phyloP scores from a whole-genome alignment of 805 yeast genomes.

The Schizosaccharomyces octosporus region DNA sequence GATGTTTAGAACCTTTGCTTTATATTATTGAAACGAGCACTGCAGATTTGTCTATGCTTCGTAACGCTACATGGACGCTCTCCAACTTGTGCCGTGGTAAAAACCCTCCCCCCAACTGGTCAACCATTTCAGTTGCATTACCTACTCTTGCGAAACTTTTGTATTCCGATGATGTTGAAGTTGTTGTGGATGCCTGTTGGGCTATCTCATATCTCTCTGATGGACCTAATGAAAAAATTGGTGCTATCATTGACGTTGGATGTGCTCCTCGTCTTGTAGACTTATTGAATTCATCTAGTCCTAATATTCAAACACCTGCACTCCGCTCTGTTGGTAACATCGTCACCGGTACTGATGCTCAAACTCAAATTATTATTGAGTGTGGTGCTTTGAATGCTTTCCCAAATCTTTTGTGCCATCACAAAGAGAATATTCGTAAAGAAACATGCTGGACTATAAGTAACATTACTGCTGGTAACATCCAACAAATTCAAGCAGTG shows the following conservation, averaged over 20 bases:
- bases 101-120: slow-evolving; percentile 91
- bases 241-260: slow-evolving; percentile 88
- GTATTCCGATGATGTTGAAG: slow-evolving; percentile 75
- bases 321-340: slow-evolving; percentile 92
- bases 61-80: slow-evolving; percentile 96
- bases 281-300: slow-evolving; percentile 50
- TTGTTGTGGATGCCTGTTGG: slow-evolving; percentile 95
- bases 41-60: slow-evolving; percentile 43
- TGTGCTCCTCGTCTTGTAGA: slow-evolving; percentile 87
- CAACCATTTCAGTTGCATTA: slow-evolving; percentile 55
- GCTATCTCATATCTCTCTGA: slow-evolving; percentile 86
- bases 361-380: slow-evolving; percentile 85
- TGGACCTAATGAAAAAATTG: slow-evolving; percentile 79
- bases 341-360: slow-evolving; percentile 88
- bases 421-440: slow-evolving; percentile 79
- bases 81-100: slow-evolving; percentile 92
- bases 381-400: slow-evolving; percentile 76
- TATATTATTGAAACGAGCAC: slow-evolving; percentile 54
- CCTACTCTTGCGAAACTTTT: slow-evolving; percentile 82
- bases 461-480: slow-evolving; percentile 90
- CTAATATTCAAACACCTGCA: slow-evolving; percentile 87
- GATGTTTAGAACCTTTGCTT: slow-evolving; percentile 76
- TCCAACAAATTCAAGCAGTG: slow-evolving; percentile 89
- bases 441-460: slow-evolving; percentile 99
- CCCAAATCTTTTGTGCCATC: slow-evolving; percentile 50